phyloP scores from a whole-genome alignment of 805 yeast genomes.

The Candida tallmaniae region DNA sequence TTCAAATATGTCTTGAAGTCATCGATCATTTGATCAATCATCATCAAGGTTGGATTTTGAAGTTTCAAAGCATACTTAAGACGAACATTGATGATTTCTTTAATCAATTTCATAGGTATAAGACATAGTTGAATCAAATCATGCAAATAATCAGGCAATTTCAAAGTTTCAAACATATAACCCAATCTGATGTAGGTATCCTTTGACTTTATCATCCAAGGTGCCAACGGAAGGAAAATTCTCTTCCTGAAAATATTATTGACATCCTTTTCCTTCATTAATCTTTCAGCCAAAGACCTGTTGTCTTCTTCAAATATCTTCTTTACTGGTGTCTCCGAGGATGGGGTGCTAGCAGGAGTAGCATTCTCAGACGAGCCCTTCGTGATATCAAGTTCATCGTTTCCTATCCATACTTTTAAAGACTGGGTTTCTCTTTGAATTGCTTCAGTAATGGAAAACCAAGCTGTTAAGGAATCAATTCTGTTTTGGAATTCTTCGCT shows the following conservation, averaged over 20 bases:
- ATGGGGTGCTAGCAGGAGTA: constrained; percentile 15
- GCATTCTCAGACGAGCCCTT: constrained; percentile 22
- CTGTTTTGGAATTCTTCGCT: constrained; percentile 59
- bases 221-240: constrained; percentile 64
- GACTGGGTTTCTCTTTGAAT: constrained; percentile 58
- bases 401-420: constrained; percentile 78
- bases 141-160: constrained; percentile 69
- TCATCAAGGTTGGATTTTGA: constrained; percentile 86
- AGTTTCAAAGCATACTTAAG: constrained; percentile 73
- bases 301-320: constrained; percentile 52
- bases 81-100: constrained; percentile 72
- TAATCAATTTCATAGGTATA: constrained; percentile 76
- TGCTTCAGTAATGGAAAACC: constrained; percentile 73
- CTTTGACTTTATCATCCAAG: constrained; percentile 79
- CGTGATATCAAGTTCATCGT: constrained; percentile 66
- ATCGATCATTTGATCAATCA: constrained; percentile 89
- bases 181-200: constrained; percentile 62
- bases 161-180: constrained; percentile 58
- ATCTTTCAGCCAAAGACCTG: constrained; percentile 73
- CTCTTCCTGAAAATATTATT: constrained; percentile 67
- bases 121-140: constrained; percentile 59
- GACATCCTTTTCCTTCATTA: constrained; percentile 76
- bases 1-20: constrained; percentile 76
- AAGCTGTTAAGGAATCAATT: constrained; percentile 75
- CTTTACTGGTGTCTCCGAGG: constrained; percentile 15